Evolutionary conservation across 129 eudicot genomes (phyloP).

Genomic region (Heracleum sosnowskyi): DNA sequence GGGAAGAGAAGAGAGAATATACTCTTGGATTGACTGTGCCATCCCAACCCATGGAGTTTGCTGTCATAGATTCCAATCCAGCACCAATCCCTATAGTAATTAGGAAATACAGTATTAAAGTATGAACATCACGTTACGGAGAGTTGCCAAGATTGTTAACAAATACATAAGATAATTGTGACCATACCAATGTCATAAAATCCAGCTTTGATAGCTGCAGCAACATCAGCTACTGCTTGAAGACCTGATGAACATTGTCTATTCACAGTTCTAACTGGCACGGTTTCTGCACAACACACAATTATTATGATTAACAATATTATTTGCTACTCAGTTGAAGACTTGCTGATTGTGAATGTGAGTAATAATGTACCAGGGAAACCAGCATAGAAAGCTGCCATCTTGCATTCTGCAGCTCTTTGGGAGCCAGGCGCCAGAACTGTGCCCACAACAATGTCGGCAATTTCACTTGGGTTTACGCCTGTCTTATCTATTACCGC

Average conservation of each 20-base stretch:
- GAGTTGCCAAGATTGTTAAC: background rate
- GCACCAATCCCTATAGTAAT: conserved; percentile 76
- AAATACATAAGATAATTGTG: background rate
- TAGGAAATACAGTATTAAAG: background rate
- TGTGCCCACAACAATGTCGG: conserved; percentile 92
- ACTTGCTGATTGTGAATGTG: background rate
- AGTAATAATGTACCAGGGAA: conserved; percentile 61
- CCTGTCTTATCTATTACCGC: conserved; percentile 87
- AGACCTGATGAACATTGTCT: conserved; percentile 99
- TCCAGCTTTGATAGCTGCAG: conserved; percentile 97
- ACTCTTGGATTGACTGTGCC: conserved; percentile 90
- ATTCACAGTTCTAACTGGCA: conserved; percentile 90
- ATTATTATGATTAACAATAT: background rate
- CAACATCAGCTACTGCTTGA: conserved; percentile 99
- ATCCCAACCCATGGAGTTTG: conserved; percentile 91
- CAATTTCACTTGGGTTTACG: conserved; percentile 80
- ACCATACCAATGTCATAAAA: conserved; percentile 83
- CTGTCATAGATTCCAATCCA: conserved; percentile 92
- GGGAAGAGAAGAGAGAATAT: conserved; percentile 10
- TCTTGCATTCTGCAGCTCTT: conserved; percentile 93
- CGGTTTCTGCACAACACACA: conserved; percentile 52
- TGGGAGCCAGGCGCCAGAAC: conserved; percentile 89
- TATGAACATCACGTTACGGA: background rate
- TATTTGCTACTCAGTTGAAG: background rate
- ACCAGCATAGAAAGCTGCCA: conserved; percentile 99